phyloP scores from a whole-genome alignment of 139 green algal genomes.

The Chlamydomonas applanata region DNA sequence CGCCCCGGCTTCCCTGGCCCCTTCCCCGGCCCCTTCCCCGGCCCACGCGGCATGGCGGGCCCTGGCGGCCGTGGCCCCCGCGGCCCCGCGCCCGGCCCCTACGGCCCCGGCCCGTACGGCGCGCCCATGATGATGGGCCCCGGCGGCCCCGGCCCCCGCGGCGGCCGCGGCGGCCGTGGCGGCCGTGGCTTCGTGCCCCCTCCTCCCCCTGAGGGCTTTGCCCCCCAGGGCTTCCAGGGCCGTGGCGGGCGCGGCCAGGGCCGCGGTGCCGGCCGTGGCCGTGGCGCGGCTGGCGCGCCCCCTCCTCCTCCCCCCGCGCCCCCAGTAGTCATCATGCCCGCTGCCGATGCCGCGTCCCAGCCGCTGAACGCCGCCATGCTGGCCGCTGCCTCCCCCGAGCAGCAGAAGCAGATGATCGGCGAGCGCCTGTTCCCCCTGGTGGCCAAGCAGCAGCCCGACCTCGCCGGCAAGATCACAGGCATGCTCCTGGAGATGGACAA shows the following conservation, averaged over 20 bases:
- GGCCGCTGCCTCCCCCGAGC: constrained; percentile 72
- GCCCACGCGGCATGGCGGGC: constrained; percentile 11
- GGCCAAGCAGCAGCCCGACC: constrained; percentile 61
- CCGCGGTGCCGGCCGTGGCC: constrained; percentile 13
- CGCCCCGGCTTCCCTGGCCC: constrained; percentile 5
- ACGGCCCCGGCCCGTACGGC: background rate
- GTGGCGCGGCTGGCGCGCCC: background rate
- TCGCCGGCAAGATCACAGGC: constrained; percentile 93
- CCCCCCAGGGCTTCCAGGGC: constrained; percentile 37
- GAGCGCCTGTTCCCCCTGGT: constrained; percentile 84
- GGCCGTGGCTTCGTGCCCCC: background rate
- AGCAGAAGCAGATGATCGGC: constrained; percentile 90
- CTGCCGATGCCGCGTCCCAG: constrained; percentile 20
- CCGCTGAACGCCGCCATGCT: constrained; percentile 65
- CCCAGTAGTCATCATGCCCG: constrained; percentile 2
- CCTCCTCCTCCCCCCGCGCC: constrained; percentile 31
- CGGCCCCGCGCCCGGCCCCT: background rate
- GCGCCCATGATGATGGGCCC: background rate
- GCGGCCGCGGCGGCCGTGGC: constrained; percentile 39
- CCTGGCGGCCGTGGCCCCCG: constrained; percentile 9
- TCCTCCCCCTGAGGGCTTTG: background rate
- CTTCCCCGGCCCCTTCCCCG: background rate
- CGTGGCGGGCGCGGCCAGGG: constrained; percentile 23
- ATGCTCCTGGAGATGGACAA: constrained; percentile 97
- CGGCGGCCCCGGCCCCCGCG: background rate